Conservation (phyloP, 2,329 filamentous ascomycete genomes). For the Phialophora expanda region DNA sequence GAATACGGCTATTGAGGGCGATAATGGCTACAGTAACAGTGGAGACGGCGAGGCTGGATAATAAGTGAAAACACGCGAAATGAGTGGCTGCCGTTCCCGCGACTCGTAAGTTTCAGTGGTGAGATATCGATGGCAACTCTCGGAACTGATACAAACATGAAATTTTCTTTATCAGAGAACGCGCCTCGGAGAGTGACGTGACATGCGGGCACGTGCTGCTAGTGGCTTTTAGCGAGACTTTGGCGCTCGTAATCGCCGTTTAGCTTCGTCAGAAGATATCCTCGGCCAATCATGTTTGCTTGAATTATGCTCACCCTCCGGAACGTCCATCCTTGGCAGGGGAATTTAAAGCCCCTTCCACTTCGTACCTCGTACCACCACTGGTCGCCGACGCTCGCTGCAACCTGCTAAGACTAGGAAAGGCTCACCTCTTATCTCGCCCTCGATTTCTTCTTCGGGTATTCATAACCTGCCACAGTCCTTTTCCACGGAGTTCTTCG, state of each 20-base stretch:
- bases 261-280: neutral
- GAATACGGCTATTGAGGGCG: constrained; percentile 9
- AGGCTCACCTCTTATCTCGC: neutral
- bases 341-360: neutral
- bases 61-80: neutral
- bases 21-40: constrained; percentile 4
- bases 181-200: constrained; percentile 7
- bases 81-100: neutral
- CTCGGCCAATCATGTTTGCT: constrained; percentile 1
- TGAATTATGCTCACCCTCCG: neutral
- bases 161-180: constrained; percentile 20
- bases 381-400: neutral
- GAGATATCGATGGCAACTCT: neutral
- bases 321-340: constrained; percentile 13
- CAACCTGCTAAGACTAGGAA: neutral
- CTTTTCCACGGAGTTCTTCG: neutral
- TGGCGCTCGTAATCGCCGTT: constrained; percentile 8
- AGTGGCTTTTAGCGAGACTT: constrained; percentile 4
- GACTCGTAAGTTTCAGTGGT: neutral
- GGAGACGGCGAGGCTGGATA: constrained; percentile 25
- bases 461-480: neutral
- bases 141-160: neutral
- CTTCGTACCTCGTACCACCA: neutral
- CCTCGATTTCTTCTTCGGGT: neutral
- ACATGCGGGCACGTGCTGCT: constrained; percentile 2